Evolutionary conservation across 768 basidiomycete genomes (phyloP).

Genomic region (Boletus subcaerulescens): DNA sequence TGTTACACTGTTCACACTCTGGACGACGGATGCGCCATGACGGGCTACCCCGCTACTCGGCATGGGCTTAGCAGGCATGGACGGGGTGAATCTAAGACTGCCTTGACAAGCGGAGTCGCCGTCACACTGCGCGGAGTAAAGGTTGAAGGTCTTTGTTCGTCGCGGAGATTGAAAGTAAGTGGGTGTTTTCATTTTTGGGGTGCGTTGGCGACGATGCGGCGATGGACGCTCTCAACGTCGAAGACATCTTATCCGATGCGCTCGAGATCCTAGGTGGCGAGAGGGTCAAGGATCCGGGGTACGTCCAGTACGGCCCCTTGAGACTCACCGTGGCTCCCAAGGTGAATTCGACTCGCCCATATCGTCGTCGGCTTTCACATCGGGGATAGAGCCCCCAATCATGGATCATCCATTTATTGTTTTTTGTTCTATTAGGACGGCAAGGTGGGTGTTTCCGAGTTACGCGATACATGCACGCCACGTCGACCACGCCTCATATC

Average conservation of each 20-base stretch:
- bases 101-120: not conserved
- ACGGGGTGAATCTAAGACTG: no score
- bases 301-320: slow-evolving; percentile 53
- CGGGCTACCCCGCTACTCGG: no score
- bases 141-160: not conserved
- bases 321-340: slow-evolving; percentile 55
- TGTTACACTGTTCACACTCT: no score
- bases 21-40: no score
- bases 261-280: slow-evolving; percentile 50
- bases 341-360: slow-evolving; percentile 24
- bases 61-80: no score
- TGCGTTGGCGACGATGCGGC: not conserved
- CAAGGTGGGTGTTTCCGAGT: slow-evolving; percentile 42
- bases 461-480: slow-evolving; percentile 3
- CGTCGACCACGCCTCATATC: not conserved
- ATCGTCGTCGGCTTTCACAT: not conserved
- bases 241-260: slow-evolving; percentile 54
- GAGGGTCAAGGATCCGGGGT: slow-evolving; percentile 39
- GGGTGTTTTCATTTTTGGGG: not conserved
- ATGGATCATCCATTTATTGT: not conserved
- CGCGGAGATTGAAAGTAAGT: slow-evolving; percentile 25
- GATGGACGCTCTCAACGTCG: slow-evolving; percentile 22
- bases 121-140: slow-evolving; percentile 12
- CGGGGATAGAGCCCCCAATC: not conserved
- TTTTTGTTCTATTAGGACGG: slow-evolving; percentile 43